Base-by-base conservation (phyloP, 495 filamentous ascomycete species). In the Amorphotheca resinae region DNA sequence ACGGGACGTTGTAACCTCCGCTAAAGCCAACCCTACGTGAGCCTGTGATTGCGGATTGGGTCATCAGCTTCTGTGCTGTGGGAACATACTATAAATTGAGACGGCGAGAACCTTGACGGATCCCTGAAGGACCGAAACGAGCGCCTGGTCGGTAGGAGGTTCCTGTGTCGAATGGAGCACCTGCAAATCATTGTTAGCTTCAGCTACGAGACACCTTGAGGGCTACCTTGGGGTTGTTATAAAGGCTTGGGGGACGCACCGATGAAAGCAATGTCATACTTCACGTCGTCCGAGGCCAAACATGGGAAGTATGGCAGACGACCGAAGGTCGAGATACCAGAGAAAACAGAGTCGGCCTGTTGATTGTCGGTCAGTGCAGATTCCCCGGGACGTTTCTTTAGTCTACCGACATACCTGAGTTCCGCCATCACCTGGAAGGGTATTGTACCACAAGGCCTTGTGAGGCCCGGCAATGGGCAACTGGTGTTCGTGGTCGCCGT, bases 121-220 rank as follows among this genome's bases (percentile, higher is more conserved):
- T 91, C 20, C 80, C 82, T 38, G 70, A 76, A 9, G 86, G 86
- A 1, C 86, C 86, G 51, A 87, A 93, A 23, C 86, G 73, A 25
- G 84, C 85, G 38, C 86, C 86, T 4, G 86, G 85, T 46, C 86
- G 63, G 60, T 86, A 86, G 1, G 80, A 84, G 33, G 81, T 85
- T 22, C 80, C 80, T 5, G 69, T 74, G 40, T 74, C 70, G 43
- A 72, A 71, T 6, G 70, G 70, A 7, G 70, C 70, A 20, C 53
- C 52, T 55, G 18, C 26, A 41, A 17, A 26, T 40, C 38, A 31
- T 23, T 42, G 8, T 50, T 44, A 51, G 48, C 23, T 22, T 33
- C 2, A 30, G 12, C 25, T 30, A 30, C n/a, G 25, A 12, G 18
- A 17, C 8, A 55, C 41, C 44, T 51, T 53, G 41, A 40, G 43